phyloP scores from a whole-genome alignment of 1,284 basidiomycete genomes.

The Sanghuangporus weigelae region DNA sequence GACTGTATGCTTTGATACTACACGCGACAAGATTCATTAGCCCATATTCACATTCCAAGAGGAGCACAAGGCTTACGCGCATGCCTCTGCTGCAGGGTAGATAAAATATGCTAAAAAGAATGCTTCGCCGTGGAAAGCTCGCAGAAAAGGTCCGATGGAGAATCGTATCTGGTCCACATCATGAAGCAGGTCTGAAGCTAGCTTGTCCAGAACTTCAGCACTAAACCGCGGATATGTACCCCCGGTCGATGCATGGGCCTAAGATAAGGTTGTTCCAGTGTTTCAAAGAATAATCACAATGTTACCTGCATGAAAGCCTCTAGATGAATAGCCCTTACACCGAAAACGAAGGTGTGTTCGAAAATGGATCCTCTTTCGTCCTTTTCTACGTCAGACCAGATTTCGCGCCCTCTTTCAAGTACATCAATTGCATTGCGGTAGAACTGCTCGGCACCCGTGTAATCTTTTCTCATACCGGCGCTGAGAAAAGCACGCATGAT shows the following conservation, averaged over 20 bases:
- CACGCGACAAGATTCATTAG: background rate
- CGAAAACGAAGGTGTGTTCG: slow-evolving; percentile 19
- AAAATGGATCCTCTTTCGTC: slow-evolving; percentile 20
- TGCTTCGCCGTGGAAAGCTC: background rate
- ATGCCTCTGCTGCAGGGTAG: slow-evolving; percentile 12
- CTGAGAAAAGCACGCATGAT: slow-evolving; percentile 26
- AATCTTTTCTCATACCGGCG: slow-evolving; percentile 4
- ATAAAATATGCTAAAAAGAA: slow-evolving; percentile 12
- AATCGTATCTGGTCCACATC: slow-evolving; percentile 2
- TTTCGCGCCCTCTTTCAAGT: slow-evolving; percentile 19
- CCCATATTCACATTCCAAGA: background rate
- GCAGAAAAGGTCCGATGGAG: background rate
- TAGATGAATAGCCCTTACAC: slow-evolving; percentile 17
- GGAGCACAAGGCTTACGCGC: slow-evolving; percentile 1
- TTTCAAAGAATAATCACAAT: background rate
- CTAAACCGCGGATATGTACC: background rate
- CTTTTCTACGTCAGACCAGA: slow-evolving; percentile 16
- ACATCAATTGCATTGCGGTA: slow-evolving; percentile 15
- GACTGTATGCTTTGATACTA: slow-evolving; percentile 5
- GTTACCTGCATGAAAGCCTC: slow-evolving; percentile 17
- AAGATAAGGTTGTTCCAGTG: background rate
- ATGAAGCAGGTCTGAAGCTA: slow-evolving; percentile 15
- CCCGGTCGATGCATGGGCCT: background rate
- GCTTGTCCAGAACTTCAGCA: background rate
- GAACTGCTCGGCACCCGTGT: slow-evolving; percentile 21